Evolutionary conservation across 2,329 filamentous ascomycete species (phyloP), one percentile per base, ranked within the genome.

Genomic region (Ophiostoma ips): DNA sequence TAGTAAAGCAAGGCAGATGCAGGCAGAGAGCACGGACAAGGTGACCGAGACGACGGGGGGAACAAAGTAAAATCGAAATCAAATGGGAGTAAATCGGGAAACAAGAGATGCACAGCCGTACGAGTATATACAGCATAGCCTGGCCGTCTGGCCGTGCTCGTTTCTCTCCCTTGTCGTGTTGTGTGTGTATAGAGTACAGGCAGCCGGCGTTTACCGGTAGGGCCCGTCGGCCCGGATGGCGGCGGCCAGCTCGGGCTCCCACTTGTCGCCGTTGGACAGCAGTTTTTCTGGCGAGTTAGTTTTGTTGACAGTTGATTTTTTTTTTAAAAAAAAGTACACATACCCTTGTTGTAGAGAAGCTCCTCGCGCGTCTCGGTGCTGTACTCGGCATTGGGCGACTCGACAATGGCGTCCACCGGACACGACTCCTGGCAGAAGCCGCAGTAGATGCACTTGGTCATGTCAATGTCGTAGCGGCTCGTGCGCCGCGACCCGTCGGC

Each of bases 371-470:
- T 79, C 70, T 79, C 76, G 36, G 76, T 79, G 38, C 75, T 71
- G 59, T 80, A 79, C 64, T 80, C 76, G 59, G 76, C 75, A 59
- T 79, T 79, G 57, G 76, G 76, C 46, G 71, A 76, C 66, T 79
- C 76, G 50, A 80, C 76, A 58, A 78, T 98, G 53, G 92, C 92
- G 70, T 98, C 92, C 50, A 98, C 92, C 41, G 92, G 92, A 72
- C 92, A 98, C 57, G 87, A 94, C 75, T 98, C 92, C 73, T 95
- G 90, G 79, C 92, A 96, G 73, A 94, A 94, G 48, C 92, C 92
- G 68, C 92, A 96, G 80, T 96, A 98, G 70, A 98, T 98, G 73
- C 92, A 98, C 77, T 98, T 98, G 63, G 92, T 96, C 92, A 98
- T 98, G 71, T 98, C 92, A 64, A 98, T 95, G 67, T 98, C 92